Base-by-base conservation (phyloP, 768 basidiomycete genomes). In the Collybia nuda region DNA sequence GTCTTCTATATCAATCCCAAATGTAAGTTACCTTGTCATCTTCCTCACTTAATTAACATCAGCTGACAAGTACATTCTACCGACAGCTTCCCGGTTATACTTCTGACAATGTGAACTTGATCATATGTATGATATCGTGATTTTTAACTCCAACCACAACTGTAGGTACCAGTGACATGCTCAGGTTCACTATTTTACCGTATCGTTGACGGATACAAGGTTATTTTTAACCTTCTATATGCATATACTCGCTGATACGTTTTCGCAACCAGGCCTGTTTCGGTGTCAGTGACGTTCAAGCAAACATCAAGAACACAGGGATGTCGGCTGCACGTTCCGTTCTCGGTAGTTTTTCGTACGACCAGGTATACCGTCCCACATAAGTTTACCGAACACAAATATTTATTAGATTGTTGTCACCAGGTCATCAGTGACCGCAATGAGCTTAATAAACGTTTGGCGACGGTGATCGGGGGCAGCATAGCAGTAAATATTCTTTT, bases 181-280 rank as follows among this genome's bases (percentile, higher is more conserved):
- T 80, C 80, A 2, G 81, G 81, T 11, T 81, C 79, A 1, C 66
- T 81, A 0, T 81, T 82, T 62, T 82, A 72, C 60, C 74, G 77
- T 6, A 73, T 82, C 24, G 60, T 59, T 0, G 72, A 82, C 52
- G 74, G 77, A 39, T 81, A 81, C 64, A 73, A 76, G 60, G 71
- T 67, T 45, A 22, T 22, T 40, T n/a, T 43, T 21, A 5, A 32
- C 1, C 19, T 23, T 3, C 17, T 15, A 32, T 32, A 2, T 26
- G 29, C 48, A 14, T 26, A 14, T n/a, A 7, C 14, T 21, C 7
- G 35, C 19, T 39, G 32, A 35, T 18, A 4, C 24, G 18, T 40
- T 35, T 52, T 1, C 12, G 9, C 40, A 12, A 29, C 21, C 21
- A 71, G 64, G 79, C 81, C 0, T 79, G 77, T 52, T 82, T 80